Conservation (phyloP, 805 yeast species). For the Monosporozyma aquatica region DNA sequence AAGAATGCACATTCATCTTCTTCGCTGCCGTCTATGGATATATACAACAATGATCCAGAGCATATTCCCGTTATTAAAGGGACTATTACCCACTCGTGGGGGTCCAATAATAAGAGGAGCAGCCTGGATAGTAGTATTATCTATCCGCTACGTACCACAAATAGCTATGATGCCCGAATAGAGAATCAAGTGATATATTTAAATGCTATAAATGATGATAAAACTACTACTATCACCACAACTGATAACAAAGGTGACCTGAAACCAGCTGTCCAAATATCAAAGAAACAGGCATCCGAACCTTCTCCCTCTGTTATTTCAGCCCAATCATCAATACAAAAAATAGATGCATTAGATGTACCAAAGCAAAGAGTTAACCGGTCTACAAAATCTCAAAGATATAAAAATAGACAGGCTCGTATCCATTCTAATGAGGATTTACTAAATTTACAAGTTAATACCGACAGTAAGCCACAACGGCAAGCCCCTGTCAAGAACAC, state of each 20-base stretch:
- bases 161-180: neutral
- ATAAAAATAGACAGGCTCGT: constrained; percentile 22
- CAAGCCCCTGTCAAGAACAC: neutral
- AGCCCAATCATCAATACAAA: too few species aligned
- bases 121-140: neutral
- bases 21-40: neutral
- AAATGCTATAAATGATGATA: constrained; percentile 2
- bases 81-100: constrained; percentile 45
- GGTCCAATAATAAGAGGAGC: constrained; percentile 10
- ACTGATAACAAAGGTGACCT: too few species aligned
- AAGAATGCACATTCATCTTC: neutral
- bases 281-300: neutral
- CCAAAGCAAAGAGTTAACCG: constrained; percentile 1
- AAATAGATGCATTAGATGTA: neutral
- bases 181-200: constrained; percentile 8
- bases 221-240: too few species aligned
- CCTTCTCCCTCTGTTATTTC: too few species aligned
- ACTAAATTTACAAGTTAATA: constrained; percentile 4
- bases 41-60: neutral
- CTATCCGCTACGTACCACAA: neutral
- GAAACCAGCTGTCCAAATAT: constrained; percentile 16
- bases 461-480: neutral
- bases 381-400: constrained; percentile 9
- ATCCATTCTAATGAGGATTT: constrained; percentile 27
- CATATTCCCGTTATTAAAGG: constrained; percentile 35